Conservation (phyloP, 2,329 filamentous ascomycete species). For the Alternaria consortialis region DNA sequence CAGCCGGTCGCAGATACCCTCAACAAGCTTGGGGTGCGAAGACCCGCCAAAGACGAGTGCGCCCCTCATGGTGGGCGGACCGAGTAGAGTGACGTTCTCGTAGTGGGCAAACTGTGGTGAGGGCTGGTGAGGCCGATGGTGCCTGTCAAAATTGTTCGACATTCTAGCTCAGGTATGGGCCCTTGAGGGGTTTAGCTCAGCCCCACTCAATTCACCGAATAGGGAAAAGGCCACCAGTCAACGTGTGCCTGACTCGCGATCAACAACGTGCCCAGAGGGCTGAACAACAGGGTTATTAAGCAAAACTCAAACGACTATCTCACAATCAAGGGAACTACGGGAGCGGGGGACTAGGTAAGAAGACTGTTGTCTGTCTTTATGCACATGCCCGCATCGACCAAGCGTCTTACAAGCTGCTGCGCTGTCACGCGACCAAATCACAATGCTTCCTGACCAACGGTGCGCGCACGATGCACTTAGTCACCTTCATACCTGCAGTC, state of each 20-base stretch:
- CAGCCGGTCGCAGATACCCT: slow-evolving; percentile 72
- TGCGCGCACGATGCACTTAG: slow-evolving; percentile 42
- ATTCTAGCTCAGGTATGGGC: slow-evolving; percentile 24
- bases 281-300: not conserved
- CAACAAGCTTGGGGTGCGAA: slow-evolving; percentile 70
- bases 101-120: slow-evolving; percentile 34
- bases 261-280: not conserved
- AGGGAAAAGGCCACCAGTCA: slow-evolving; percentile 2
- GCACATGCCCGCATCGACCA: slow-evolving; percentile 9
- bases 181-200: slow-evolving; percentile 10
- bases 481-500: slow-evolving; percentile 45
- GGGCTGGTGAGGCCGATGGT: slow-evolving; percentile 28
- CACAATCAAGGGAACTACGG: not conserved
- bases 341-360: not conserved
- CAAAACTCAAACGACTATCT: not conserved
- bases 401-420: slow-evolving; percentile 34
- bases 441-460: slow-evolving; percentile 25
- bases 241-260: slow-evolving; percentile 18
- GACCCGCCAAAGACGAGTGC: slow-evolving; percentile 74
- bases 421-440: slow-evolving; percentile 44
- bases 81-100: slow-evolving; percentile 43
- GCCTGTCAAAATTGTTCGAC: slow-evolving; percentile 36
- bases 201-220: slow-evolving; percentile 13
- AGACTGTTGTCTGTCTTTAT: slow-evolving; percentile 16
- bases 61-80: slow-evolving; percentile 65